Percentiles rank a stretch among this genome's conserved stretches.
Evolutionary conservation across 2,329 filamentous ascomycete genomes (phyloP).

Genomic region (Dothistroma septosporum): DNA sequence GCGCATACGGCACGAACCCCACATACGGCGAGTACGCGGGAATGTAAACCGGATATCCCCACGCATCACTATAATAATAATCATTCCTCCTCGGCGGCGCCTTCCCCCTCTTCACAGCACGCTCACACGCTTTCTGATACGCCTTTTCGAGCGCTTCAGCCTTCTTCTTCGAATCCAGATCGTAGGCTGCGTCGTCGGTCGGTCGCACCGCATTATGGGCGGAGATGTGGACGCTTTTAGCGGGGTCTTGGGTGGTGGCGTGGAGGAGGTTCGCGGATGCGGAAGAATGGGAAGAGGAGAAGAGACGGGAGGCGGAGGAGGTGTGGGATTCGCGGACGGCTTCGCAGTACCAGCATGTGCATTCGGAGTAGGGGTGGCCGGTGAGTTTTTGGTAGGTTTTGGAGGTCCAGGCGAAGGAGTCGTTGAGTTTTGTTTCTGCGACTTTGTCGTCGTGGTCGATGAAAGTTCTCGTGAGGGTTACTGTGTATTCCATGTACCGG

Average conservation of each 20-base stretch:
- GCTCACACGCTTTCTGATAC: constrained; percentile 48
- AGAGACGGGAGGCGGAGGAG: constrained; percentile 43
- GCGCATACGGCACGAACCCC: constrained; percentile 39
- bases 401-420: constrained; percentile 68
- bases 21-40: constrained; percentile 37
- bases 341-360: constrained; percentile 83
- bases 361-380: constrained; percentile 66
- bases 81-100: constrained; percentile 36
- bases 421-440: constrained; percentile 60
- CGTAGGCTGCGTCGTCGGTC: constrained; percentile 23
- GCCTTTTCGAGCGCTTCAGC: constrained; percentile 49
- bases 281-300: constrained; percentile 42
- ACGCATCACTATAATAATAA: constrained; percentile 41
- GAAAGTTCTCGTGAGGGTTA: constrained; percentile 51
- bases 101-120: constrained; percentile 38
- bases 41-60: constrained; percentile 34
- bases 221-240: constrained; percentile 65
- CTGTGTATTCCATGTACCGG: constrained; percentile 59
- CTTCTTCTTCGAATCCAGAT: constrained; percentile 21
- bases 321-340: constrained; percentile 58
- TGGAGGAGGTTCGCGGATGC: constrained; percentile 37
- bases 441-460: constrained; percentile 85
- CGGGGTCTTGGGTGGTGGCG: constrained; percentile 46
- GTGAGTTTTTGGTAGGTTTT: constrained; percentile 64
- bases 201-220: constrained; percentile 63